phyloP scores from a whole-genome alignment of 768 basidiomycete species.

The Neoboletus magnificus region DNA sequence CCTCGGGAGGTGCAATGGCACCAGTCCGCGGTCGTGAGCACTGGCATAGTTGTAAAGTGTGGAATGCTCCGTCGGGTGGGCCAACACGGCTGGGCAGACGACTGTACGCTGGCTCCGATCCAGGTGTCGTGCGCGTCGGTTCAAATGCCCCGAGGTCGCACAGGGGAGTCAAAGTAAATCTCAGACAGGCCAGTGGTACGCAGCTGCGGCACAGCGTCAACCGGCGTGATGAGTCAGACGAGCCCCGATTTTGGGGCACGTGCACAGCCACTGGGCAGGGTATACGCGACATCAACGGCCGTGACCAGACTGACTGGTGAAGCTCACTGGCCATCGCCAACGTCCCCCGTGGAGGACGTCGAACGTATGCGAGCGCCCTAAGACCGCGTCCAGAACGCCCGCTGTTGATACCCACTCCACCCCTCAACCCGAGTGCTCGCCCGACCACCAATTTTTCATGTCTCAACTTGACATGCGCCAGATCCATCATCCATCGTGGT shows the following conservation, averaged over 20 bases:
- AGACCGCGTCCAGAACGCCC: not conserved
- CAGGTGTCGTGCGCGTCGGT: too few relatives aligned
- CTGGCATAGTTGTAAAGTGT: not conserved
- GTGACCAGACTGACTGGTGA: not conserved
- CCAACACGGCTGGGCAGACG: not conserved
- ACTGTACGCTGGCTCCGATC: not conserved
- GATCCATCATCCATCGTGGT: slow-evolving; percentile 17
- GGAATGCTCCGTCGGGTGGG: not conserved
- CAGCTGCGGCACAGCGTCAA: not conserved
- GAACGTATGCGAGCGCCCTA: slow-evolving; percentile 8
- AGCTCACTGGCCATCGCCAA: not conserved
- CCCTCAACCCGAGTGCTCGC: not conserved
- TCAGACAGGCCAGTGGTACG: too few relatives aligned
- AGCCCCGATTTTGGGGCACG: not conserved
- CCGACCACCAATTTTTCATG: not conserved
- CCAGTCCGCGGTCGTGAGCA: too few relatives aligned
- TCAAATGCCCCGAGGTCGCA: too few relatives aligned
- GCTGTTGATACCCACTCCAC: not conserved
- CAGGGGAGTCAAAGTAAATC: too few relatives aligned
- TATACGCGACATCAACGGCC: not conserved
- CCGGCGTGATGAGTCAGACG: not conserved
- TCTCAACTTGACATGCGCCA: slow-evolving; percentile 2
- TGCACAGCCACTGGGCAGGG: slow-evolving; percentile 10
- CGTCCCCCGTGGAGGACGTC: not conserved
- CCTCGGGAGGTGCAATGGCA: not conserved